A percentile compares a stretch with the other conserved stretches of the same genome.
Conservation (phyloP, 805 yeast genomes). For the Zygosaccharomyces gambellarensis region DNA sequence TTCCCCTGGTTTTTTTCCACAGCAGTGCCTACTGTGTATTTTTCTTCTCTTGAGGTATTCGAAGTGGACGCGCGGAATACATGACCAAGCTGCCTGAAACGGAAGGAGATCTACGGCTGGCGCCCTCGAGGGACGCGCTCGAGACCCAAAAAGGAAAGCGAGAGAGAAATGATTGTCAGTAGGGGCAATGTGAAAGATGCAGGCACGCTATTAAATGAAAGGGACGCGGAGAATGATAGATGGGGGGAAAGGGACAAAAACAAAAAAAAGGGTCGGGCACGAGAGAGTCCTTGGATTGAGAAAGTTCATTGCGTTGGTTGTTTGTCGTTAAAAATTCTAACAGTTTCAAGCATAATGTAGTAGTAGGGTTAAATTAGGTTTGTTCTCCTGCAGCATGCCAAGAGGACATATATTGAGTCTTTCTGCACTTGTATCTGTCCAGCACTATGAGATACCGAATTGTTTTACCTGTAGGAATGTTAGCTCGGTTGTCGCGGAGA, state of each 20-base stretch:
- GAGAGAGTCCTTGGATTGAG: not conserved
- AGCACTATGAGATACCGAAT: too few relatives aligned
- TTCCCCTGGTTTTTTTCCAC: not conserved
- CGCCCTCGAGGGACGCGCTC: not conserved
- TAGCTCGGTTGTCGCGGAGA: too few relatives aligned
- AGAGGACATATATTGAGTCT: too few relatives aligned
- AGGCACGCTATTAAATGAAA: not conserved
- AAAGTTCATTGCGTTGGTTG: not conserved
- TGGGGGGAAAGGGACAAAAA: not conserved
- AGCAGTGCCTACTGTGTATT: not conserved
- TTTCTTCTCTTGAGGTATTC: not conserved
- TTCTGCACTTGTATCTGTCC: too few relatives aligned
- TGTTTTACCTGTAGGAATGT: too few relatives aligned
- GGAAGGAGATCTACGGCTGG: not conserved
- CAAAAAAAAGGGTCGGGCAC: not conserved
- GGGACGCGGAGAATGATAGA: not conserved
- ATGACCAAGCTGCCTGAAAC: not conserved
- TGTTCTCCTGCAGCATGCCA: too few relatives aligned
- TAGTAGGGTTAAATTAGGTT: too few relatives aligned
- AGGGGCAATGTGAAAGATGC: not conserved
- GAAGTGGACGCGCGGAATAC: not conserved
- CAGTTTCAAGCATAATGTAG: too few relatives aligned
- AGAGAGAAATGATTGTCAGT: not conserved
- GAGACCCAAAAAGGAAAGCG: not conserved
- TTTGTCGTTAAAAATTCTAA: not conserved